phyloP scores from a whole-genome alignment of 108 stramenopile species.

The Cylindrotheca closterium region DNA sequence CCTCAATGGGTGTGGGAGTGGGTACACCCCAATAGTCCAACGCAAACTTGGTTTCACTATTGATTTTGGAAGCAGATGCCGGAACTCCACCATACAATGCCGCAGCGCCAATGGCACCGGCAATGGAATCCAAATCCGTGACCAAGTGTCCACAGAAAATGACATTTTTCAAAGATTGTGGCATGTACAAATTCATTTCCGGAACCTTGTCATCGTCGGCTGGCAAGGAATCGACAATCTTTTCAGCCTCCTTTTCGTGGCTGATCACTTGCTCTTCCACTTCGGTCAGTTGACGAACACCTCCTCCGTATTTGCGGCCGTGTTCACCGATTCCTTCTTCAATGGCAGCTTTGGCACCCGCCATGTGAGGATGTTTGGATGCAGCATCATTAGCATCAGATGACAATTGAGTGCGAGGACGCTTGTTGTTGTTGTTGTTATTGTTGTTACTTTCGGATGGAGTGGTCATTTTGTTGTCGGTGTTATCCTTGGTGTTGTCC shows the following conservation, averaged over 20 bases:
- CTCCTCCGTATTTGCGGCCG: conserved; percentile 26
- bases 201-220: too few relatives aligned
- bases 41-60: conserved; percentile 63
- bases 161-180: conserved; percentile 46
- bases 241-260: conserved; percentile 39
- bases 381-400: too few relatives aligned
- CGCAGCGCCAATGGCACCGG: conserved; percentile 70
- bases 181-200: conserved; percentile 48
- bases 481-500: too few relatives aligned
- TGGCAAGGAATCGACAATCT: conserved; percentile 40
- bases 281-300: conserved; percentile 39
- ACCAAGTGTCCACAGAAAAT: conserved; percentile 73
- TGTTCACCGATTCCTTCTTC: not conserved
- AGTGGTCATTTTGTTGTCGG: too few relatives aligned
- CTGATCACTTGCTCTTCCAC: conserved; percentile 45
- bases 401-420: too few relatives aligned
- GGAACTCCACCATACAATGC: conserved; percentile 61
- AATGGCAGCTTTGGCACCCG: not conserved
- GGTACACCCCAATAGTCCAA: conserved; percentile 39
- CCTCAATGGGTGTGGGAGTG: conserved; percentile 45
- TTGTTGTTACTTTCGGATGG: too few relatives aligned
- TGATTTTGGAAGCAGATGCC: conserved; percentile 54
- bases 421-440: too few relatives aligned
- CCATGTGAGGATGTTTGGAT: not conserved
- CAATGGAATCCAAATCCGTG: conserved; percentile 75